phyloP scores from a whole-genome alignment of 1,284 basidiomycete genomes.

The Apiotrichum siamense region DNA sequence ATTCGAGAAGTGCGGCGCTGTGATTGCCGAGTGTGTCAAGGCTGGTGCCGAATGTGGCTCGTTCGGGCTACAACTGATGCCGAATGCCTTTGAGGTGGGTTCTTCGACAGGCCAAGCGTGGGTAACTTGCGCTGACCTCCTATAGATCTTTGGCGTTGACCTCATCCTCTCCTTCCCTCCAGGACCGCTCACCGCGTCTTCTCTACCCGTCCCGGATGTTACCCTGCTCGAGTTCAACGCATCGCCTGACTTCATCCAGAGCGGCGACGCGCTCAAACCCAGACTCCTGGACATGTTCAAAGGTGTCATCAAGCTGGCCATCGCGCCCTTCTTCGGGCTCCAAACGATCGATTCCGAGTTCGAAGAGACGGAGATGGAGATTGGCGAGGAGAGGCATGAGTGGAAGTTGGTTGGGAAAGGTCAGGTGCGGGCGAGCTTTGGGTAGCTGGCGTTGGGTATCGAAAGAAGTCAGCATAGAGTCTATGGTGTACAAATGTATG shows the following conservation, averaged over 20 bases:
- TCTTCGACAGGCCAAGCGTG: too few relatives aligned
- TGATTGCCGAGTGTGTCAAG: constrained; percentile 74
- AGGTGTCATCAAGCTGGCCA: constrained; percentile 61
- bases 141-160: constrained; percentile 83
- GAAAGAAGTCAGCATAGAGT: too few relatives aligned
- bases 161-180: constrained; percentile 64
- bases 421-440: constrained; percentile 27
- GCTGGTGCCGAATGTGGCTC: constrained; percentile 69
- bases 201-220: constrained; percentile 54
- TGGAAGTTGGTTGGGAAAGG: constrained; percentile 44
- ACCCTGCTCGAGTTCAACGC: constrained; percentile 88
- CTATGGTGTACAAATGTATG: too few relatives aligned
- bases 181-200: neutral
- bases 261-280: constrained; percentile 66
- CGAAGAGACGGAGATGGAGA: constrained; percentile 17
- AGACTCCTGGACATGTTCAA: constrained; percentile 76
- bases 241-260: constrained; percentile 92
- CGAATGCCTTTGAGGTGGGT: constrained; percentile 80
- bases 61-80: constrained; percentile 58
- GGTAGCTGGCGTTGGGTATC: too few relatives aligned
- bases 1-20: constrained; percentile 58
- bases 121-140: neutral
- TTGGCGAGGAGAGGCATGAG: constrained; percentile 36
- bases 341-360: constrained; percentile 7
- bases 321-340: constrained; percentile 56